Percentiles rank a stretch among this genome's conserved stretches.
These are phyloP conservation scores for Pseudogymnoascus sp. DNA, from an alignment of 2,329 filamentous ascomycete species.

Conservation along the genomic window DNA sequence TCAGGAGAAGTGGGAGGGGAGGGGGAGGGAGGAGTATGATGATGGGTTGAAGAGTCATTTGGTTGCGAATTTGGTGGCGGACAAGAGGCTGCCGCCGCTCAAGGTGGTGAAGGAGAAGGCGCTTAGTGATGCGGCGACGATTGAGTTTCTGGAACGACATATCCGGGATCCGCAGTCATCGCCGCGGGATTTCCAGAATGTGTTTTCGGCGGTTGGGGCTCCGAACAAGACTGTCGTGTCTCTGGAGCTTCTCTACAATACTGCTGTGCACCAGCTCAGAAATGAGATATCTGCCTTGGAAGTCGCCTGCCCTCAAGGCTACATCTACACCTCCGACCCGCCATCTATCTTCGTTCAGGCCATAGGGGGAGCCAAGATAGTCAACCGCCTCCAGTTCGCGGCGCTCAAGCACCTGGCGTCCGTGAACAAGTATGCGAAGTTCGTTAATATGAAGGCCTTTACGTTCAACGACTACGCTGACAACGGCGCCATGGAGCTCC, in stretches of 20 bases:
- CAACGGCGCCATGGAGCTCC: constrained; percentile 8
- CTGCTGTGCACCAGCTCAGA: constrained; percentile 17
- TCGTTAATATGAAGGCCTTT: constrained; percentile 20
- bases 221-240: constrained; percentile 13
- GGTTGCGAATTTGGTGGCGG: constrained; percentile 17
- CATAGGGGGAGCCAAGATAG: constrained; percentile 14
- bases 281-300: constrained; percentile 24
- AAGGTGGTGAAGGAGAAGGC: constrained; percentile 7
- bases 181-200: background rate
- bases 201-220: background rate
- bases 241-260: constrained; percentile 20
- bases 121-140: background rate
- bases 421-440: constrained; percentile 12
- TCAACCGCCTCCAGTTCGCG: constrained; percentile 19
- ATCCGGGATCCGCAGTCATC: background rate
- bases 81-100: constrained; percentile 12
- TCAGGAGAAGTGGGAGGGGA: constrained; percentile 16
- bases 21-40: constrained; percentile 17
- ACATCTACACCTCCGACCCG: constrained; percentile 23
- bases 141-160: constrained; percentile 13
- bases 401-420: constrained; percentile 16
- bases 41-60: constrained; percentile 16
- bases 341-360: constrained; percentile 21
- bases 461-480: constrained; percentile 23
- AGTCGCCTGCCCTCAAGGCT: constrained; percentile 19